A percentile compares a stretch with the other conserved stretches of the same genome.
phyloP scores from a whole-genome alignment of 768 basidiomycete genomes.

The Calocera viscosa region DNA sequence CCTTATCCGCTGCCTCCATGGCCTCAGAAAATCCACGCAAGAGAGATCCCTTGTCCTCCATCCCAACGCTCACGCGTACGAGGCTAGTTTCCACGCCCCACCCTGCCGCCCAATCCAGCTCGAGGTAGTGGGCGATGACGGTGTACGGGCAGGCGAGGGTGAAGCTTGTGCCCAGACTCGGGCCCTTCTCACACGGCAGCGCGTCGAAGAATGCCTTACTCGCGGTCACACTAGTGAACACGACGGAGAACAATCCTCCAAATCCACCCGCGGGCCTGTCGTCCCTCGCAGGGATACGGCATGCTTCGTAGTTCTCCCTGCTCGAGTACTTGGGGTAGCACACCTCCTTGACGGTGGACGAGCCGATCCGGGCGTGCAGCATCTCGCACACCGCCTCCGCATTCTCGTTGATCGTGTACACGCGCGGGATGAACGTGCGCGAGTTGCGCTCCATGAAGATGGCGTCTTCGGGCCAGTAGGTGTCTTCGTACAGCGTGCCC shows the following conservation, averaged over 20 bases:
- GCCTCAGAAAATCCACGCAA: conserved; percentile 50
- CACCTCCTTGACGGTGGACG: conserved; percentile 59
- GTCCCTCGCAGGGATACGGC: conserved; percentile 34
- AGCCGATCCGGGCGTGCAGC: conserved; percentile 42
- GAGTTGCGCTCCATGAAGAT: conserved; percentile 98
- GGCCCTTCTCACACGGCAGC: conserved; percentile 76
- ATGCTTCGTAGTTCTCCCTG: conserved; percentile 54
- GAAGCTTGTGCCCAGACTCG: conserved; percentile 88
- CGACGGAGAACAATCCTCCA: conserved; percentile 79
- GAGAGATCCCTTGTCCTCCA: conserved; percentile 57
- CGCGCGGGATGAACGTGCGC: conserved; percentile 70
- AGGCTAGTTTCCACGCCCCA: conserved; percentile 76
- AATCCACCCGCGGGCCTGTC: conserved; percentile 41
- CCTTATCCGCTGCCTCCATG: conserved; percentile 57
- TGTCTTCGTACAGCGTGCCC: conserved; percentile 57
- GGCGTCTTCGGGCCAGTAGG: conserved; percentile 81
- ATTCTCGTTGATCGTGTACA: conserved; percentile 66
- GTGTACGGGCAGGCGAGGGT: conserved; percentile 90
- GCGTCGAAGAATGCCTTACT: conserved; percentile 75
- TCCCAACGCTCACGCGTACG: conserved; percentile 81
- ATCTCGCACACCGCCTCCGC: conserved; percentile 71
- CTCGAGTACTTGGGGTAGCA: conserved; percentile 83
- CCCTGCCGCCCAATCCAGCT: conserved; percentile 81
- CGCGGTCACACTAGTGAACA: conserved; percentile 57
- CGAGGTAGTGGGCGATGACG: conserved; percentile 77